Base-by-base conservation (phyloP, 768 basidiomycete genomes). In the Mycena sanguinolenta region DNA sequence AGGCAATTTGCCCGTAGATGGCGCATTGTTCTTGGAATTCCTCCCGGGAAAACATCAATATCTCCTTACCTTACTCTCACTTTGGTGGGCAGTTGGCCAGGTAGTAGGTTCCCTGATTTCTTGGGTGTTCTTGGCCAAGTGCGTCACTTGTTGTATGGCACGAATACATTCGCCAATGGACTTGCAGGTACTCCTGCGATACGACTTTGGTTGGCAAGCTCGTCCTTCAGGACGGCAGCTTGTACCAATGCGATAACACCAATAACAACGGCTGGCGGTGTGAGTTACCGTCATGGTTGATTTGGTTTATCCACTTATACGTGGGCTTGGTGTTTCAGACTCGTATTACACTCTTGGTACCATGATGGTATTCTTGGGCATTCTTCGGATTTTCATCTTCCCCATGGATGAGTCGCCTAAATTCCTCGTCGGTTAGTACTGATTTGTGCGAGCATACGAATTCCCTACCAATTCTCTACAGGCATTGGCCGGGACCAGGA, bases 271-370 rank as follows among this genome's bases (percentile, higher is more conserved):
- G 90, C 19, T 90, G 89, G 90, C 82, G 89, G 19, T 90, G 70
- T 71, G 21, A 3, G 83, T 84, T 2, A 82, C 82, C 3, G 85
- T 86, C 65, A 87, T 88, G 53, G 17, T 34, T 19, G n/a, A 76
- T 87, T 17, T 17, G 7, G 16, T 17, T 13, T 44, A 14, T 34
- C 32, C 12, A 14, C 17, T 79, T 86, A 60, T n/a, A n/a, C n/a
- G n/a, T 87, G 84, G 1, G 74, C 86, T 34, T 80, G 88, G 36
- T 87, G 12, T 42, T 36, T 14, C 32, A 71, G 70, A 90, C 76
- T 88, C 88, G 76, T 79, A 89, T 21, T 88, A 84, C 73, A 77
- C 86, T 25, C 87, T 90, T 87, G 89, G 90, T n/a, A 86, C 87
- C 7, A 76, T 90, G 63, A 89, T 89, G 83, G 75, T 90, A 59